These are phyloP conservation scores for Calonectria pteridis DNA, from an alignment of 2,329 filamentous ascomycete genomes.

Conservation along the genomic window DNA sequence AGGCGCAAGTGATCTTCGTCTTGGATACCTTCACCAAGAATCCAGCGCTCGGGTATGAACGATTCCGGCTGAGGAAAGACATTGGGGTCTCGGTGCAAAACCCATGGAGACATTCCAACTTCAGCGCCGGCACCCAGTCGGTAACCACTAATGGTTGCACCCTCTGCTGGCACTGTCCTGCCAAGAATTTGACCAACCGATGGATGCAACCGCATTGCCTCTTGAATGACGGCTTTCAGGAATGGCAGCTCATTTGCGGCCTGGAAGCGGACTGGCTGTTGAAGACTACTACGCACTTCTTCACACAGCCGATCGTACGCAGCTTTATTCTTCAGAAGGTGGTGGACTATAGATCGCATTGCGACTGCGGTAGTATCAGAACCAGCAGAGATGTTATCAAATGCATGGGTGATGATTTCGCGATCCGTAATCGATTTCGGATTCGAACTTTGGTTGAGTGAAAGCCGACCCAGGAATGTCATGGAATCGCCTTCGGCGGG, in stretches of 20 bases:
- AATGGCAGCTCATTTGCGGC: not conserved
- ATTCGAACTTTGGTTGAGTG: slow-evolving; percentile 3
- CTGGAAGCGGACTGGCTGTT: slow-evolving; percentile 4
- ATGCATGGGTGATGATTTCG: slow-evolving; percentile 16
- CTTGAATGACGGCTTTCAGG: slow-evolving; percentile 17
- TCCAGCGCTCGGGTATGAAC: slow-evolving; percentile 20
- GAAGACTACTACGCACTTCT: not conserved
- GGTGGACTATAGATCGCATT: slow-evolving; percentile 1
- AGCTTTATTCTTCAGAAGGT: not conserved
- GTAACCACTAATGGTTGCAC: not conserved
- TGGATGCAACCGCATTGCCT: slow-evolving; percentile 20
- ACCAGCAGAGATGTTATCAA: slow-evolving; percentile 13
- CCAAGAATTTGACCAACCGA: slow-evolving; percentile 16
- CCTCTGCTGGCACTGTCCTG: not conserved
- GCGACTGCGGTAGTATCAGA: slow-evolving; percentile 17
- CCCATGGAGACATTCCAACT: slow-evolving; percentile 20
- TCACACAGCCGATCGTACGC: not conserved
- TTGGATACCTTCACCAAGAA: slow-evolving; percentile 2
- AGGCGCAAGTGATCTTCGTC: slow-evolving; percentile 14
- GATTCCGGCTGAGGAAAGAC: slow-evolving; percentile 15
- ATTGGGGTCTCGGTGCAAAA: slow-evolving; percentile 4
- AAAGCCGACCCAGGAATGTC: slow-evolving; percentile 11
- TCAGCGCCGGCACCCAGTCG: not conserved
- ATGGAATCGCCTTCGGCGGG: slow-evolving; percentile 11
- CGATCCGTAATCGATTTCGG: slow-evolving; percentile 14